Percentiles rank a stretch among this genome's conserved stretches.
Conservation (phyloP, 2,329 filamentous ascomycete genomes). For the Beauveria caledonica region DNA sequence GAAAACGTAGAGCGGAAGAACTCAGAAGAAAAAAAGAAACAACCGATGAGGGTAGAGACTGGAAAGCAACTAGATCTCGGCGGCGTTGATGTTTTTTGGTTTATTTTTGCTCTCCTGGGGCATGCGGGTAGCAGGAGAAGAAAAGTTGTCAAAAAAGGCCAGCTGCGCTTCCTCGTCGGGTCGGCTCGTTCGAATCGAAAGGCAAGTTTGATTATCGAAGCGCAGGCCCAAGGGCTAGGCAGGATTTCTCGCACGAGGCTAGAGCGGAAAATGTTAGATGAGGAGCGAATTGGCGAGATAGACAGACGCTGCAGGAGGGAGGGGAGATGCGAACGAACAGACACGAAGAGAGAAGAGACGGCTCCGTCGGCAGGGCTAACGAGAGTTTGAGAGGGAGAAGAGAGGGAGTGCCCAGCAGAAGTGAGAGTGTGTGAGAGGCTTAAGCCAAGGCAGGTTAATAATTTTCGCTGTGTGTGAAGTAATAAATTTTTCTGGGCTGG, state of each 20-base stretch:
- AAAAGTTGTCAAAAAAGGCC: slow-evolving; percentile 1
- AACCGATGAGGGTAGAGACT: background rate
- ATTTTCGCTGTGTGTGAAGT: slow-evolving; percentile 32
- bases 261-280: background rate
- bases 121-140: slow-evolving; percentile 1
- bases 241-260: background rate
- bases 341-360: background rate
- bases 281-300: slow-evolving; percentile 1
- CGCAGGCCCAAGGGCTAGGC: background rate
- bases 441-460: slow-evolving; percentile 14
- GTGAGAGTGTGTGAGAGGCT: background rate
- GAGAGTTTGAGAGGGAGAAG: slow-evolving; percentile 2
- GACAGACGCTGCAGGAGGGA: background rate
- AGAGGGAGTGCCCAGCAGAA: background rate
- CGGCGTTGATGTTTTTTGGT: background rate
- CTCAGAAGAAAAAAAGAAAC: background rate
- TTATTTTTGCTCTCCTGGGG: background rate
- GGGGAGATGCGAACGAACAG: slow-evolving; percentile 1
- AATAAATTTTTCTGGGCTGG: slow-evolving; percentile 33
- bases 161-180: slow-evolving; percentile 2
- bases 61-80: background rate
- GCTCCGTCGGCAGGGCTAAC: slow-evolving; percentile 1
- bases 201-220: slow-evolving; percentile 1
- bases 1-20: background rate
- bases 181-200: slow-evolving; percentile 7